Evolutionary conservation across 495 filamentous ascomycete genomes (phyloP).

Genomic region (Letharia lupina): DNA sequence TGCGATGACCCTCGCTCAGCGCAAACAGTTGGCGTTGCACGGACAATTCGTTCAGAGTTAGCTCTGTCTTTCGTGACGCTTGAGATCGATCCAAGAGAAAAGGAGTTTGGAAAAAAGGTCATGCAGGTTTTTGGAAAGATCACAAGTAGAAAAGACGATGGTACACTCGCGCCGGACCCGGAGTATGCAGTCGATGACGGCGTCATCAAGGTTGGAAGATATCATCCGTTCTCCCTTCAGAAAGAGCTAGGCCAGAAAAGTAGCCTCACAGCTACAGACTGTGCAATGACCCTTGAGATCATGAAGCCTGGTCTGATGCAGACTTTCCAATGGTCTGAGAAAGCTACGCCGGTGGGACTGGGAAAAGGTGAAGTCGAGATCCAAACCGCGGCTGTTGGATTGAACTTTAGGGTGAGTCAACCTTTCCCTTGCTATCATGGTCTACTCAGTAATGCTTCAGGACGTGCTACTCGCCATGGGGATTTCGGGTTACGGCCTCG

Average conservation of each 20-base stretch:
- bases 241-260: conserved; percentile 5
- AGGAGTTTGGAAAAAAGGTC: neutral
- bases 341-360: neutral
- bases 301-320: neutral
- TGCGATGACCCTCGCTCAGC: conserved; percentile 28
- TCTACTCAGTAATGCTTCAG: neutral
- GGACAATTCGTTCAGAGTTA: conserved; percentile 10
- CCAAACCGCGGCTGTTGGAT: neutral
- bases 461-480: conserved; percentile 23
- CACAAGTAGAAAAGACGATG: conserved; percentile 6
- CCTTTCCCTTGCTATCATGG: neutral
- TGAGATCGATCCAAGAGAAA: conserved; percentile 11
- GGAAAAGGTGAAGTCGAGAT: neutral
- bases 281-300: neutral
- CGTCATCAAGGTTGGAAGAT: conserved; percentile 14
- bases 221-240: conserved; percentile 18
- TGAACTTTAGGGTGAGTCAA: neutral
- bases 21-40: conserved; percentile 8
- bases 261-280: neutral
- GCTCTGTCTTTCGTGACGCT: conserved; percentile 1
- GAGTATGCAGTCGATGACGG: conserved; percentile 17
- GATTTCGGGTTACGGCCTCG: conserved; percentile 18
- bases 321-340: neutral
- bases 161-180: conserved; percentile 9
- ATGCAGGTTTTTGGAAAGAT: conserved; percentile 16